Conservation (phyloP, 768 basidiomycete species). For the Boletus eberwhitei region DNA sequence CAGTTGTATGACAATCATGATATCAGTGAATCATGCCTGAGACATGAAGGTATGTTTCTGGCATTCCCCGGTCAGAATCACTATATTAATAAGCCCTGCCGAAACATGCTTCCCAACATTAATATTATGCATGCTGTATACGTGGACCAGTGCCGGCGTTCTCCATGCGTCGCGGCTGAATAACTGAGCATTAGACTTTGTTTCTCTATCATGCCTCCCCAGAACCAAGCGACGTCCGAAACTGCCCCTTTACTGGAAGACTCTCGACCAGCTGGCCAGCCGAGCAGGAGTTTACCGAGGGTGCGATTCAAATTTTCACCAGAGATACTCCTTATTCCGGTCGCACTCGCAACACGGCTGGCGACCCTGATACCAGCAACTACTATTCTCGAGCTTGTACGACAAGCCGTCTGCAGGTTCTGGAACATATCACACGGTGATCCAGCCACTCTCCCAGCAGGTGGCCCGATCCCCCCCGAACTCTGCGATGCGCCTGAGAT, state of each 20-base stretch:
- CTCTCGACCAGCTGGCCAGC: neutral
- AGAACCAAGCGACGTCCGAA: conserved; percentile 5
- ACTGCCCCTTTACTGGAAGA: conserved; percentile 8
- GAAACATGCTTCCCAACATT: too few species aligned
- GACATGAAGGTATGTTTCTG: too few species aligned
- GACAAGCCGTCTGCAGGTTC: conserved; percentile 25
- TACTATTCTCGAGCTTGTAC: conserved; percentile 25
- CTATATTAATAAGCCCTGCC: too few species aligned
- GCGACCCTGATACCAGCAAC: conserved; percentile 23
- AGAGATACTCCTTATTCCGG: conserved; percentile 25
- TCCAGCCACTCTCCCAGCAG: conserved; percentile 4
- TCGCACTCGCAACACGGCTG: conserved; percentile 22
- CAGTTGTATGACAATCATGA: too few species aligned
- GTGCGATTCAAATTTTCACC: conserved; percentile 6
- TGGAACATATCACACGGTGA: conserved; percentile 18
- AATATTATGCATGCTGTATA: neutral
- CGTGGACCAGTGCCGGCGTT: neutral
- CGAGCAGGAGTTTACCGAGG: neutral
- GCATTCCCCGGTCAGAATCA: too few species aligned
- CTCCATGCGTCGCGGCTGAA: neutral
- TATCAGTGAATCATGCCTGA: too few species aligned
- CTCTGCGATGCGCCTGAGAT: conserved; percentile 24
- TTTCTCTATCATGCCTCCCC: conserved; percentile 7
- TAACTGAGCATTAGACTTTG: neutral
- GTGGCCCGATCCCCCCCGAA: conserved; percentile 4